A percentile compares a stretch with the other conserved stretches of the same genome.
Conservation (phyloP, 2,329 filamentous ascomycete species). For the Akanthomyces muscarius region DNA sequence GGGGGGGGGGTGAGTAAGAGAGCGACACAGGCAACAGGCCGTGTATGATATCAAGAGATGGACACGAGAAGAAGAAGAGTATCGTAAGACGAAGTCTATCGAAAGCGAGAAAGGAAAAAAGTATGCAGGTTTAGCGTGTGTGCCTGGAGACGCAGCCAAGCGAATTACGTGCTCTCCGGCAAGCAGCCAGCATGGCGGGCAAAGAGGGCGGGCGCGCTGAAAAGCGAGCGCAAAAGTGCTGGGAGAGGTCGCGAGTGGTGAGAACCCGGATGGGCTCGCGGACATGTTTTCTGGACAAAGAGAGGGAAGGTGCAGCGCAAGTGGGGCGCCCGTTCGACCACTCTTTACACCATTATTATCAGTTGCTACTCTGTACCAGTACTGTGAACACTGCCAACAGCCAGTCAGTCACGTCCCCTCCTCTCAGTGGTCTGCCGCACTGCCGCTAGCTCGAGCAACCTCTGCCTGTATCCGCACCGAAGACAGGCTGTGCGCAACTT, state of each 20-base stretch:
- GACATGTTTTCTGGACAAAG: conserved; percentile 11
- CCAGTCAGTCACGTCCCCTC: too few species aligned
- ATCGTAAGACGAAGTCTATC: not conserved
- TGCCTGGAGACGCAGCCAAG: conserved; percentile 7
- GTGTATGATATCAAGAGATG: not conserved
- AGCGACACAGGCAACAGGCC: not conserved
- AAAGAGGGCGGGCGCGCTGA: not conserved
- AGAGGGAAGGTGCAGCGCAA: not conserved
- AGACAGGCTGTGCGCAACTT: not conserved
- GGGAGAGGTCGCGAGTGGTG: conserved; percentile 9
- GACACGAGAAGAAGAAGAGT: not conserved
- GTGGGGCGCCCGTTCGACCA: not conserved
- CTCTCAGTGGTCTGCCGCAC: too few species aligned
- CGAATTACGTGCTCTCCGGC: conserved; percentile 14
- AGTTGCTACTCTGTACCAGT: too few species aligned
- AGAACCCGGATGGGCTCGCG: conserved; percentile 17
- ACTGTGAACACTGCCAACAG: too few species aligned
- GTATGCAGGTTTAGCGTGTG: conserved; percentile 6
- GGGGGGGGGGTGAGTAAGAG: not conserved
- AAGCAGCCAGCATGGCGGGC: conserved; percentile 3
- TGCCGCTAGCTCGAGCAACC: not conserved
- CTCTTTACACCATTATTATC: not conserved
- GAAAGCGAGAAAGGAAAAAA: not conserved
- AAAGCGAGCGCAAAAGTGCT: conserved; percentile 1
- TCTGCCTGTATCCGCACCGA: too few species aligned